These are phyloP conservation scores for Retiboletus flavoniger DNA, from an alignment of 1,284 basidiomycete genomes.

Conservation along the genomic window DNA sequence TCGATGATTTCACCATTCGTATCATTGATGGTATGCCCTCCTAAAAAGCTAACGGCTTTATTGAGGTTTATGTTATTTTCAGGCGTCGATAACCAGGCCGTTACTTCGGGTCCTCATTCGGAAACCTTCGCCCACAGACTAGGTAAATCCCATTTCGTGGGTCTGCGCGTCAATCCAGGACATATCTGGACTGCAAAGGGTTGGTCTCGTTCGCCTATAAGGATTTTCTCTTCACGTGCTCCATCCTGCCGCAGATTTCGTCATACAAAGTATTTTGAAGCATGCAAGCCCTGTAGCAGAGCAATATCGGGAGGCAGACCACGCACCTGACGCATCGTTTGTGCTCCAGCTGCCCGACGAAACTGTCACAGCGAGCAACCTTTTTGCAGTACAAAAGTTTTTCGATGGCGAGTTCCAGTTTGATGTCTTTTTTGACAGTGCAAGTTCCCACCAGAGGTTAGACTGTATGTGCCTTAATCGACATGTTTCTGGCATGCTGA, in stretches of 20 bases:
- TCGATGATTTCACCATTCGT: conserved; percentile 80
- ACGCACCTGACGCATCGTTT: conserved; percentile 76
- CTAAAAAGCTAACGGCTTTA: background rate
- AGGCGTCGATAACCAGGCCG: conserved; percentile 59
- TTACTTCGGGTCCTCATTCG: conserved; percentile 55
- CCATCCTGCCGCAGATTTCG: conserved; percentile 49
- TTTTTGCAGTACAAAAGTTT: conserved; percentile 83
- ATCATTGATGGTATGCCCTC: conserved; percentile 69
- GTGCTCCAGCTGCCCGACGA: conserved; percentile 76
- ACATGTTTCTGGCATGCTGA: conserved; percentile 10
- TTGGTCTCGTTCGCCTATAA: conserved; percentile 27
- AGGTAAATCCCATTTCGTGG: conserved; percentile 73
- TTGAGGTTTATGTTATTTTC: conserved; percentile 7
- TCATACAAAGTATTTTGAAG: conserved; percentile 63
- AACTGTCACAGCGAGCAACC: conserved; percentile 67
- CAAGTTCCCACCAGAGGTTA: conserved; percentile 57
- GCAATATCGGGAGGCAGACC: conserved; percentile 52
- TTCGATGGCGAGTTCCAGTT: conserved; percentile 84
- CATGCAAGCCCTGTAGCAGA: conserved; percentile 56
- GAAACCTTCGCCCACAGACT: conserved; percentile 61
- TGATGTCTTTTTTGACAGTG: conserved; percentile 83
- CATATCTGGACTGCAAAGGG: conserved; percentile 86
- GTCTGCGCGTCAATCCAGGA: conserved; percentile 61
- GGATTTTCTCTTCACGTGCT: background rate
- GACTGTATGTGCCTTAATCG: conserved; percentile 47